Percentiles rank a stretch among this genome's conserved stretches.
These are phyloP conservation scores for Stemphylium vesicarium DNA, from an alignment of 2,329 filamentous ascomycete species.

Conservation along the genomic window DNA sequence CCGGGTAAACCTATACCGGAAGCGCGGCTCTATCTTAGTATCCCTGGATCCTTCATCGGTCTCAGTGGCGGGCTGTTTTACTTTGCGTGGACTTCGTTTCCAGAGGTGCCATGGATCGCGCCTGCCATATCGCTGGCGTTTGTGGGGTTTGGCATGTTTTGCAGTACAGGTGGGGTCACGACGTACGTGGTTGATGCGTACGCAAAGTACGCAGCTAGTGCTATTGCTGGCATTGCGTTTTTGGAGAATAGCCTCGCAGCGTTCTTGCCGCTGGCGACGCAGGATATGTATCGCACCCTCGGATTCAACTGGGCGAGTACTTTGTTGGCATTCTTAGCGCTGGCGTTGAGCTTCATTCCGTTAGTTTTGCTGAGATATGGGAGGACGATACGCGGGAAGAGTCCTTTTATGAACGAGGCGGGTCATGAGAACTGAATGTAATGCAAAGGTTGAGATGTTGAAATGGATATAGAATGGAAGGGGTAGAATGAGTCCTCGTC, in stretches of 20 bases:
- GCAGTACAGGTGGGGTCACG: slow-evolving; percentile 54
- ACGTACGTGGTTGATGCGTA: slow-evolving; percentile 61
- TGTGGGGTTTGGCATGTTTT: slow-evolving; percentile 58
- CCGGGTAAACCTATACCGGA: slow-evolving; percentile 54
- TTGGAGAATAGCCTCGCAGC: slow-evolving; percentile 58
- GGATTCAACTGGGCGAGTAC: slow-evolving; percentile 59
- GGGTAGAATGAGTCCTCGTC: too few species aligned
- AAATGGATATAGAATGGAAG: too few species aligned
- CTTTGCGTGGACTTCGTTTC: slow-evolving; percentile 58
- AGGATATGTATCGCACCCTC: slow-evolving; percentile 56
- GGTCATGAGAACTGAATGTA: slow-evolving; percentile 12
- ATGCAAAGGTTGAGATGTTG: not conserved
- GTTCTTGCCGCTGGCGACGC: slow-evolving; percentile 56
- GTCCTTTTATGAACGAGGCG: slow-evolving; percentile 49
- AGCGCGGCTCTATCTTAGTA: slow-evolving; percentile 53
- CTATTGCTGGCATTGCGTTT: slow-evolving; percentile 57
- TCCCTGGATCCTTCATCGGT: slow-evolving; percentile 54
- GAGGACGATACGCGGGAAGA: slow-evolving; percentile 47
- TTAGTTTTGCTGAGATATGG: slow-evolving; percentile 54
- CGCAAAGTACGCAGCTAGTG: slow-evolving; percentile 57
- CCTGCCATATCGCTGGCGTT: slow-evolving; percentile 56
- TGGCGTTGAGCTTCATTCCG: slow-evolving; percentile 54
- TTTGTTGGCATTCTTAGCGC: slow-evolving; percentile 53
- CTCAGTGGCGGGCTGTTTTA: slow-evolving; percentile 58
- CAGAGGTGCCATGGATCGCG: slow-evolving; percentile 54